Evolutionary conservation across 2,329 filamentous ascomycete species (phyloP).

Genomic region (Penicillium sclerotigenum): DNA sequence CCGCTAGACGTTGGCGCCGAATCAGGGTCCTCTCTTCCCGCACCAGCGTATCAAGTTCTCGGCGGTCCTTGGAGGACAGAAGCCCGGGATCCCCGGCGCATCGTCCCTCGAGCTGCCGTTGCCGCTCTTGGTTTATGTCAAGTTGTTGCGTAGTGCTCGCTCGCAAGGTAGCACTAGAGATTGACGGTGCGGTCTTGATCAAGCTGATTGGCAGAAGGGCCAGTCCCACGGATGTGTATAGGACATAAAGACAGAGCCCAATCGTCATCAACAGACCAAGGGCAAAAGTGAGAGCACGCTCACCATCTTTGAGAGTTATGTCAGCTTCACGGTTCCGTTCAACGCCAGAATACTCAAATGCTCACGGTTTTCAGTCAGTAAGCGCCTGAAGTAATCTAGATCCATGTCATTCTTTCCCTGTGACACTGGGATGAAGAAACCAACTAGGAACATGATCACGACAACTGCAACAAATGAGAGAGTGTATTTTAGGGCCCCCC

Average conservation of each 20-base stretch:
- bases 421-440: constrained; percentile 87
- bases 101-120: constrained; percentile 84
- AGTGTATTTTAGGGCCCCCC: constrained; percentile 88
- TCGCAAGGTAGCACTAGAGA: constrained; percentile 76
- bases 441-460: constrained; percentile 80
- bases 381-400: constrained; percentile 84
- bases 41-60: constrained; percentile 80
- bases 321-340: not conserved
- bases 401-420: constrained; percentile 65
- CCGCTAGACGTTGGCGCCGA: constrained; percentile 80
- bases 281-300: constrained; percentile 86
- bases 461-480: constrained; percentile 72
- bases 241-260: constrained; percentile 77
- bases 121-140: constrained; percentile 83
- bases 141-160: constrained; percentile 76
- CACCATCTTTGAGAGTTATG: constrained; percentile 59
- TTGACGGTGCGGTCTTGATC: constrained; percentile 84
- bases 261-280: constrained; percentile 84
- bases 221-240: constrained; percentile 86
- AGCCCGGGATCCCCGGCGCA: constrained; percentile 71
- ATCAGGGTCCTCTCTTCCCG: constrained; percentile 91
- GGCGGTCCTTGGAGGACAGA: constrained; percentile 78
- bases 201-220: constrained; percentile 84
- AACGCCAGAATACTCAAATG: constrained; percentile 9
- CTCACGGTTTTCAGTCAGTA: constrained; percentile 76